Evolutionary conservation across 352 stramenopile genomes (phyloP).

Genomic region (Elongisporangium prolatum): DNA sequence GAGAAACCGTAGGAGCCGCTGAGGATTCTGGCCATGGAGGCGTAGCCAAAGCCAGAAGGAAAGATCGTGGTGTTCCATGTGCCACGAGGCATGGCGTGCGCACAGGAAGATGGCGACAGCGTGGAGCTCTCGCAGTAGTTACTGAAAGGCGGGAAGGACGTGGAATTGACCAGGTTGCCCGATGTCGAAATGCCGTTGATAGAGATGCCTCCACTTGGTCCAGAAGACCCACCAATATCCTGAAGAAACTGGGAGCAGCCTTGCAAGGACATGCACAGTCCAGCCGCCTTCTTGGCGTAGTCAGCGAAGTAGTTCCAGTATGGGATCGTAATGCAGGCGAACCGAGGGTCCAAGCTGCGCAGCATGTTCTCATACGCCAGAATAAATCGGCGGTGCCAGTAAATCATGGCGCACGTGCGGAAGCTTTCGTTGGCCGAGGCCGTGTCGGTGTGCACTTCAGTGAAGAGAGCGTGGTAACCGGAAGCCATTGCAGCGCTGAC

Average conservation of each 20-base stretch:
- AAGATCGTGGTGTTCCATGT: conserved; percentile 33
- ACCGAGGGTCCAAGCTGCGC: conserved; percentile 48
- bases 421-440: conserved; percentile 33
- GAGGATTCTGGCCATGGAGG: conserved; percentile 35
- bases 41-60: conserved; percentile 59
- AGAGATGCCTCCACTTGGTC: conserved; percentile 4
- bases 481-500: conserved; percentile 42
- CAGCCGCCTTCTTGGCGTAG: conserved; percentile 34
- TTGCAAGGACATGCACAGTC: conserved; percentile 36
- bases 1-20: conserved; percentile 37
- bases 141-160: conserved; percentile 22
- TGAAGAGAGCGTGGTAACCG: conserved; percentile 52
- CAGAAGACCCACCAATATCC: conserved; percentile 49
- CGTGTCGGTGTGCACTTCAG: conserved; percentile 44
- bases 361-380: conserved; percentile 78
- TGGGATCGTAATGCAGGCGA: conserved; percentile 63
- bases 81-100: conserved; percentile 48
- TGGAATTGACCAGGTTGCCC: conserved; percentile 23
- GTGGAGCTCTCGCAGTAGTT: conserved; percentile 55
- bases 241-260: conserved; percentile 58
- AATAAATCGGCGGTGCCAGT: conserved; percentile 67
- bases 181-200: conserved; percentile 17
- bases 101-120: conserved; percentile 22
- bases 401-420: conserved; percentile 49
- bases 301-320: conserved; percentile 81